phyloP scores from a whole-genome alignment of 352 stramenopile species.

The Aphanomyces stellatus region DNA sequence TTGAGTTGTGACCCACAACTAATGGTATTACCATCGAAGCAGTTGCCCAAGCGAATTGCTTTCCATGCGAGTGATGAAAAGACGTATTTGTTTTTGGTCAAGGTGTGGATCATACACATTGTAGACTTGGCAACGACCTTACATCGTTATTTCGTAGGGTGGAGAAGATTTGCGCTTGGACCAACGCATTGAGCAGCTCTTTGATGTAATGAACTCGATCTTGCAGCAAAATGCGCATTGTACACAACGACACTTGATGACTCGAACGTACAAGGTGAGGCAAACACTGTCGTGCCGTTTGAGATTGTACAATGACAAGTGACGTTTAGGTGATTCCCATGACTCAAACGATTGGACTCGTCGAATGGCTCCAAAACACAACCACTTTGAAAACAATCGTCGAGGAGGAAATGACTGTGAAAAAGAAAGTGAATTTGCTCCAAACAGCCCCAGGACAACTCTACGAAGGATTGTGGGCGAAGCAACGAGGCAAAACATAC shows the following conservation, averaged over 20 bases:
- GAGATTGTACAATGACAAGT: neutral
- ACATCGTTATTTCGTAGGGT: slow-evolving; percentile 24
- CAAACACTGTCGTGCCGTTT: neutral
- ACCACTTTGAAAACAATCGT: slow-evolving; percentile 72
- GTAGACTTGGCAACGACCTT: neutral
- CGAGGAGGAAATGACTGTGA: slow-evolving; percentile 55
- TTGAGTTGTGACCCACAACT: slow-evolving; percentile 69
- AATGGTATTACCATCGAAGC: slow-evolving; percentile 75
- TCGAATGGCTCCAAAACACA: slow-evolving; percentile 76
- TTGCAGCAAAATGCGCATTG: slow-evolving; percentile 55
- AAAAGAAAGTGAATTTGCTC: slow-evolving; percentile 62
- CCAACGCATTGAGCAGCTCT: slow-evolving; percentile 88
- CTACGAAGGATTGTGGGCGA: slow-evolving; percentile 66
- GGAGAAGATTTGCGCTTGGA: slow-evolving; percentile 88
- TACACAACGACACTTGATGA: slow-evolving; percentile 47
- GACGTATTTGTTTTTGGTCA: slow-evolving; percentile 83
- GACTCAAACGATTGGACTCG: slow-evolving; percentile 73
- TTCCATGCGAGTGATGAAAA: slow-evolving; percentile 76
- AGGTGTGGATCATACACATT: slow-evolving; percentile 30
- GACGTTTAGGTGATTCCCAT: slow-evolving; percentile 57
- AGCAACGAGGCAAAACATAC: slow-evolving; percentile 59
- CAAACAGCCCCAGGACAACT: slow-evolving; percentile 69
- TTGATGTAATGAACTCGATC: slow-evolving; percentile 88
- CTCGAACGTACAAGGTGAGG: slow-evolving; percentile 62
- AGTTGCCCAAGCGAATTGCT: slow-evolving; percentile 72